A percentile compares a stretch with the other conserved stretches of the same genome.
These are phyloP conservation scores for Chaetomium globosum DNA, from an alignment of 2,329 filamentous ascomycete genomes.

Conservation along the genomic window DNA sequence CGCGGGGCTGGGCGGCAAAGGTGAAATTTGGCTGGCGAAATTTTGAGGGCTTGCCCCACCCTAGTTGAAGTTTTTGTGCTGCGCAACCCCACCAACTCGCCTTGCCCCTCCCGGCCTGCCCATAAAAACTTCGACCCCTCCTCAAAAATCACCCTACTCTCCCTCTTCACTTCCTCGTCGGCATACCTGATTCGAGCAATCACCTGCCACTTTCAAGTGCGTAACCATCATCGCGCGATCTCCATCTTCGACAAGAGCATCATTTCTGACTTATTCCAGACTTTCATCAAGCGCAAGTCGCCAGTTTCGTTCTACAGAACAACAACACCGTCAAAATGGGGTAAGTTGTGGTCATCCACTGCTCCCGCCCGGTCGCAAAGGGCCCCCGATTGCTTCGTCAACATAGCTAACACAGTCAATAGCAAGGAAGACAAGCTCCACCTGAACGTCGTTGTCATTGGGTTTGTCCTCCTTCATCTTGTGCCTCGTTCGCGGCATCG, in stretches of 20 bases:
- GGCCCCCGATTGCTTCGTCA: not conserved
- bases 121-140: constrained; percentile 39
- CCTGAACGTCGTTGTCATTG: constrained; percentile 69
- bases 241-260: constrained; percentile 15
- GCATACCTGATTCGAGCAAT: constrained; percentile 40
- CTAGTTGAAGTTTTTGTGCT: constrained; percentile 35
- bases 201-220: constrained; percentile 38
- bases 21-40: constrained; percentile 26
- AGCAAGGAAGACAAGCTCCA: constrained; percentile 96
- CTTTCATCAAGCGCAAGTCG: constrained; percentile 32
- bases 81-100: constrained; percentile 31
- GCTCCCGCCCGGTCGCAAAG: not conserved
- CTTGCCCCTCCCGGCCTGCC: constrained; percentile 35
- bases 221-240: constrained; percentile 24
- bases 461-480: constrained; percentile 25
- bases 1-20: constrained; percentile 32
- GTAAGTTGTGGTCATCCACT: constrained; percentile 29
- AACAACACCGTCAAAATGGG: constrained; percentile 38
- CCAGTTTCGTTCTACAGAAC: constrained; percentile 28
- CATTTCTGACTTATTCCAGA: constrained; percentile 28
- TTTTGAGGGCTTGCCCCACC: constrained; percentile 36
- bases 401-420: constrained; percentile 39
- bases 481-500: constrained; percentile 4
- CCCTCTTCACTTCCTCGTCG: constrained; percentile 37
- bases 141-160: constrained; percentile 32